Conservation (phyloP, 495 filamentous ascomycete genomes). For the Podospora anserina region DNA sequence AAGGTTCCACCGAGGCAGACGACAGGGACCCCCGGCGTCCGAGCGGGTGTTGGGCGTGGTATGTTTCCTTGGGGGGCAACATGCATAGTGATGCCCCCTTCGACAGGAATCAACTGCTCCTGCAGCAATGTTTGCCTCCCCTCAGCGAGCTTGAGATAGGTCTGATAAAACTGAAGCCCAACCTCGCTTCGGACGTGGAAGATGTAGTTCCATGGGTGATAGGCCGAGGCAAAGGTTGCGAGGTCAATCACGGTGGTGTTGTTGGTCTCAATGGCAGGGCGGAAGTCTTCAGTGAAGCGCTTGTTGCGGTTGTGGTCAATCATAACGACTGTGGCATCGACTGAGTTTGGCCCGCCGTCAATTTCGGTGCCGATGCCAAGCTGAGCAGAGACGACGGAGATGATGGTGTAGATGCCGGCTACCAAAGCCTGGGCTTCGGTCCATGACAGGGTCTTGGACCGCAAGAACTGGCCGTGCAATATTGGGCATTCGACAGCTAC, state of each 20-base stretch:
- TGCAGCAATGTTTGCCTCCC: conserved; percentile 43
- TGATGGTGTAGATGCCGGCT: conserved; percentile 72
- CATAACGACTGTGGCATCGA: conserved; percentile 75
- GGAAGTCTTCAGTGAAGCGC: conserved; percentile 28
- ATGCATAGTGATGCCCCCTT: conserved; percentile 47
- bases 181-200: conserved; percentile 61
- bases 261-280: conserved; percentile 34
- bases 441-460: conserved; percentile 57
- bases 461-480: conserved; percentile 41
- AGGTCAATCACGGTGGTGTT: conserved; percentile 62
- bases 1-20: conserved; percentile 94
- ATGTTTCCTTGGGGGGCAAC: conserved; percentile 14
- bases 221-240: conserved; percentile 59
- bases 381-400: conserved; percentile 63
- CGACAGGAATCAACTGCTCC: conserved; percentile 43
- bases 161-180: conserved; percentile 47
- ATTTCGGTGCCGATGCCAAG: conserved; percentile 59
- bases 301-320: conserved; percentile 56
- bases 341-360: conserved; percentile 57
- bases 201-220: conserved; percentile 65
- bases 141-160: conserved; percentile 45
- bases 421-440: conserved; percentile 63
- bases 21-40: conserved; percentile 32
- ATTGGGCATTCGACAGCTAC: conserved; percentile 54
- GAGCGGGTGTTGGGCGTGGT: conserved; percentile 14